phyloP scores from a whole-genome alignment of 2,329 filamentous ascomycete genomes.

The Penicillium sp. region DNA sequence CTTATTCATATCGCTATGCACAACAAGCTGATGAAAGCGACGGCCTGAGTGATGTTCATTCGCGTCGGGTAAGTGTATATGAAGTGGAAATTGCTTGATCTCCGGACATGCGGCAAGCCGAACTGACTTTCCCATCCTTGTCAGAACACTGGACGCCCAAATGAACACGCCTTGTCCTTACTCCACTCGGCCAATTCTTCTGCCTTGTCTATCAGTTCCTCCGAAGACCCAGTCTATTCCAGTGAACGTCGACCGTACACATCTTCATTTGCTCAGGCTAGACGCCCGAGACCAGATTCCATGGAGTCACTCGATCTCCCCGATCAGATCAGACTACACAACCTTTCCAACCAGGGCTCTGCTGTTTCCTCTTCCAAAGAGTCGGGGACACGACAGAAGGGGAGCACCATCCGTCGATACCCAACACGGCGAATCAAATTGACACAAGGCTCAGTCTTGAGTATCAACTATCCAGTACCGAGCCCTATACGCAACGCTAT shows the following conservation, averaged over 20 bases:
- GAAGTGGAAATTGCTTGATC: constrained; percentile 1
- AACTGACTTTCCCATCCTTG: not conserved
- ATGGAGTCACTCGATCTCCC: constrained; percentile 1
- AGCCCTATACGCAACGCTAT: constrained; percentile 14
- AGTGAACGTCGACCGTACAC: not conserved
- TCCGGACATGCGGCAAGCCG: constrained; percentile 3
- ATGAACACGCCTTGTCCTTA: not conserved
- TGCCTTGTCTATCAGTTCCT: not conserved
- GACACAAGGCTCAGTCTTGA: constrained; percentile 11
- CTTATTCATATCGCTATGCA: not conserved
- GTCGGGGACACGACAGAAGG: constrained; percentile 1
- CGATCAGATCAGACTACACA: constrained; percentile 5
- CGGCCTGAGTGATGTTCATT: not conserved
- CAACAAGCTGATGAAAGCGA: not conserved
- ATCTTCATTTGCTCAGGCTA: not conserved
- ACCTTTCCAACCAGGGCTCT: constrained; percentile 2
- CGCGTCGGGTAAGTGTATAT: not conserved
- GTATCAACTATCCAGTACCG: constrained; percentile 12
- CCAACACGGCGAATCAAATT: constrained; percentile 14
- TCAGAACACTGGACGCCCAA: not conserved
- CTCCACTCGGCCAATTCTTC: not conserved
- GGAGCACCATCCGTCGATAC: constrained; percentile 8
- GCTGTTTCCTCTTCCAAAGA: constrained; percentile 3
- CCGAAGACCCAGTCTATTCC: not conserved
- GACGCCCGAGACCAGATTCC: not conserved